Percentiles rank a stretch among this genome's conserved stretches.
These are phyloP conservation scores for Umbilicus rupestris DNA, from an alignment of 164 flowering plant genomes.

Conservation along the genomic window DNA sequence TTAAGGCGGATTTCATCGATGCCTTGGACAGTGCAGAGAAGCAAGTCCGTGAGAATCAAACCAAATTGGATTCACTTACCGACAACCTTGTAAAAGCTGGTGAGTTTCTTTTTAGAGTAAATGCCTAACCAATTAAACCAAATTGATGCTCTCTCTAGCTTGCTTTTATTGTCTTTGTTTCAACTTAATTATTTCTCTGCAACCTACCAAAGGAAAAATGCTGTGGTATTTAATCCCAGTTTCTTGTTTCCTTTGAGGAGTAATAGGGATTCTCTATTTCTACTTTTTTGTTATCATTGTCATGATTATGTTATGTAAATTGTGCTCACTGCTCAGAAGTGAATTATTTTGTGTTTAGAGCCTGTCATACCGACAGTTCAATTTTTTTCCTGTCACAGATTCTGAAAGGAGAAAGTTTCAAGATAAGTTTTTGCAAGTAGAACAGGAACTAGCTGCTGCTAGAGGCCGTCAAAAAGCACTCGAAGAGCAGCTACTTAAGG, in stretches of 20 bases:
- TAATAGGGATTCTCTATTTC: no score
- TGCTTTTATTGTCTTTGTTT: no score
- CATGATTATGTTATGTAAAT: no score
- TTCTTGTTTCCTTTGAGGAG: no score
- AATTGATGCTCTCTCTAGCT: no score
- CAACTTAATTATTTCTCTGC: no score
- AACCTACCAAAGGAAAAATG: no score
- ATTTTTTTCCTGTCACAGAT: slow-evolving; percentile 45
- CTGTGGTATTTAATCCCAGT: no score
- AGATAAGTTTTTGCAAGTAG: slow-evolving; percentile 45
- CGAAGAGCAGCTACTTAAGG: slow-evolving; percentile 69
- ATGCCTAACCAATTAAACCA: no score
- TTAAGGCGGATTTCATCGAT: slow-evolving; percentile 79
- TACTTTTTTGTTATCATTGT: no score
- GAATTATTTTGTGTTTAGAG: no score
- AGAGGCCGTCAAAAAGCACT: slow-evolving; percentile 66
- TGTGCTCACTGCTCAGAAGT: background rate
- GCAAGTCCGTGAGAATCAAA: slow-evolving; percentile 45
- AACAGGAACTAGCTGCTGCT: slow-evolving; percentile 96
- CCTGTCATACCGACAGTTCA: no score
- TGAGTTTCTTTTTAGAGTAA: slow-evolving; percentile 25
- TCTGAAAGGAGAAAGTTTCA: slow-evolving; percentile 54
- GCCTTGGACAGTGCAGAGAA: slow-evolving; percentile 69
- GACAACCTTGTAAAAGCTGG: slow-evolving; percentile 45
- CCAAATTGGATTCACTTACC: slow-evolving; percentile 42